A percentile compares a stretch with the other conserved stretches of the same genome.
phyloP scores from a whole-genome alignment of 108 stramenopile species.

The Fistulifera pelliculosa region DNA sequence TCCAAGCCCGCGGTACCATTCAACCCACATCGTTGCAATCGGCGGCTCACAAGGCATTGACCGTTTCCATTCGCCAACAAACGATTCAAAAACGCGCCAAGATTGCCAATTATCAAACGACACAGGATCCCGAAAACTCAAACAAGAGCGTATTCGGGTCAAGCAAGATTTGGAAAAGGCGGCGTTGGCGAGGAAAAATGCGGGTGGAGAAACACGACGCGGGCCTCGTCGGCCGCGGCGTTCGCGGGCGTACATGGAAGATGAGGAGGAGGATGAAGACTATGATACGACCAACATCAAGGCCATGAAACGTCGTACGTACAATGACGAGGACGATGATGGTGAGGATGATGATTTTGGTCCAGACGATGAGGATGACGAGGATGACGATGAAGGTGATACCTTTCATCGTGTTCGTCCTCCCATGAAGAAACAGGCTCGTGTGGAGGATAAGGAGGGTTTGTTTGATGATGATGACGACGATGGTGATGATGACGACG shows the following conservation, averaged over 20 bases:
- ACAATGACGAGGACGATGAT: slow-evolving; percentile 42
- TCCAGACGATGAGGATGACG: no score
- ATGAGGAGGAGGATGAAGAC: slow-evolving; percentile 47
- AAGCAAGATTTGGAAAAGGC: slow-evolving; percentile 66
- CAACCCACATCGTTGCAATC: slow-evolving; percentile 66
- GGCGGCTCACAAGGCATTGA: slow-evolving; percentile 72
- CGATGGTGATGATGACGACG: slow-evolving; percentile 36
- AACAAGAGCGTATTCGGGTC: slow-evolving; percentile 50
- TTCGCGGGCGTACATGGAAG: slow-evolving; percentile 66
- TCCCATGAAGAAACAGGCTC: background rate
- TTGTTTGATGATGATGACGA: slow-evolving; percentile 7
- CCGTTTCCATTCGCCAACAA: slow-evolving; percentile 61
- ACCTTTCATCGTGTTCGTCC: slow-evolving; percentile 13
- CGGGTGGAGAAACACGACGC: no score
- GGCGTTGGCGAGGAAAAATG: slow-evolving; percentile 4
- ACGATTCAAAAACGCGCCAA: slow-evolving; percentile 55
- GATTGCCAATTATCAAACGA: slow-evolving; percentile 70
- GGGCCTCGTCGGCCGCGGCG: slow-evolving; percentile 36
- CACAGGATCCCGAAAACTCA: slow-evolving; percentile 78
- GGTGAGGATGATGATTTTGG: no score
- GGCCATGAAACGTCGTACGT: slow-evolving; percentile 41
- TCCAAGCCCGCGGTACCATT: slow-evolving; percentile 42
- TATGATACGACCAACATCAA: slow-evolving; percentile 69
- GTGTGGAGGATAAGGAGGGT: background rate
- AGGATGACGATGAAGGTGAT: slow-evolving; percentile 36